Evolutionary conservation across 805 yeast genomes (phyloP).

Genomic region (Cyberlindnera mycetangii): DNA sequence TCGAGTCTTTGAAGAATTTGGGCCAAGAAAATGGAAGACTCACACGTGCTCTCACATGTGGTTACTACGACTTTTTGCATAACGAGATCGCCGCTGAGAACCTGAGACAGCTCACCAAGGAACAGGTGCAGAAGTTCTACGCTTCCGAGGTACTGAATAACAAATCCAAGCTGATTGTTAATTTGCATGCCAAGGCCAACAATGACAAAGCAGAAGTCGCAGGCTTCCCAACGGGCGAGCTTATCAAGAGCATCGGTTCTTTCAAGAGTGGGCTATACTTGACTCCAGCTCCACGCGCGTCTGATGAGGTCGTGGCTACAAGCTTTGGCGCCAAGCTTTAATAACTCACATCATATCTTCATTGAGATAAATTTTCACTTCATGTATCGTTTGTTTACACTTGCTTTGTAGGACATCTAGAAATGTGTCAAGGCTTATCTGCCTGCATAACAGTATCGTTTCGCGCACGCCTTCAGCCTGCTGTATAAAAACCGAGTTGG

Average conservation of each 20-base stretch:
- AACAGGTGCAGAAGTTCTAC: constrained; percentile 57
- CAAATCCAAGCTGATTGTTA: constrained; percentile 50
- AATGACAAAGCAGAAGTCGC: constrained; percentile 26
- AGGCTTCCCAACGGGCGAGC: constrained; percentile 47
- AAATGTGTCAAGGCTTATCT: no score
- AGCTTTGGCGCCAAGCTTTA: constrained; percentile 23
- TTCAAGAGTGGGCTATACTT: constrained; percentile 54
- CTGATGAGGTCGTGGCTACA: constrained; percentile 28
- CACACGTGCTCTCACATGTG: constrained; percentile 67
- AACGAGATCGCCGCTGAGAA: constrained; percentile 54
- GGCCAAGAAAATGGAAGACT: constrained; percentile 68
- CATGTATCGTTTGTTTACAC: no score
- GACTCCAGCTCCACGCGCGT: constrained; percentile 64
- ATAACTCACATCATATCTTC: neutral
- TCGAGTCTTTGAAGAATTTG: constrained; percentile 73
- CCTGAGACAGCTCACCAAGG: constrained; percentile 50
- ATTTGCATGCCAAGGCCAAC: constrained; percentile 50
- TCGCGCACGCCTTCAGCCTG: no score
- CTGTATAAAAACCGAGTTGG: no score
- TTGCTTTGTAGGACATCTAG: no score
- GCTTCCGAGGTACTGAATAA: constrained; percentile 38
- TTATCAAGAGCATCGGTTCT: constrained; percentile 42
- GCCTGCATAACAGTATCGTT: no score
- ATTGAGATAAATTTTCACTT: neutral
- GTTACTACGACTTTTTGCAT: constrained; percentile 72